These are phyloP conservation scores for Helotiales sp. DNA, from an alignment of 2,329 filamentous ascomycete species.

Conservation along the genomic window DNA sequence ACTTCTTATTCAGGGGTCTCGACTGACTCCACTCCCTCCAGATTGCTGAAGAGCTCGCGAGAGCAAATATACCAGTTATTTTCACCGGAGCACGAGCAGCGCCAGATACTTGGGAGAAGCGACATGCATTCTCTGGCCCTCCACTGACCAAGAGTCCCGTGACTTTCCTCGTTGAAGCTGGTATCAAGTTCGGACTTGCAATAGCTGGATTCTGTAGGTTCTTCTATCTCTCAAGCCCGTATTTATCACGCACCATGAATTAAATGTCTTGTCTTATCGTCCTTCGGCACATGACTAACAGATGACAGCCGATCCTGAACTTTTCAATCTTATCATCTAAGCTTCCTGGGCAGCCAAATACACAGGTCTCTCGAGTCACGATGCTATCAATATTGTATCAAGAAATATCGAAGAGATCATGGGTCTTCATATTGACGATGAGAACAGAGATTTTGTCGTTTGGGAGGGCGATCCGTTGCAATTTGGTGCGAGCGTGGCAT, in stretches of 20 bases:
- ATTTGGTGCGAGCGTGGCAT: slow-evolving; percentile 41
- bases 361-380: slow-evolving; percentile 36
- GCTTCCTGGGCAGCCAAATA: slow-evolving; percentile 44
- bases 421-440: slow-evolving; percentile 32
- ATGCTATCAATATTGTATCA: slow-evolving; percentile 40
- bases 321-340: slow-evolving; percentile 42
- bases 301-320: slow-evolving; percentile 35
- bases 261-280: too few relatives aligned
- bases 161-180: slow-evolving; percentile 41
- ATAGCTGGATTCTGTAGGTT: slow-evolving; percentile 30
- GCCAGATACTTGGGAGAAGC: slow-evolving; percentile 38
- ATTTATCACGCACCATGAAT: neutral
- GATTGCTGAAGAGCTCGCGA: slow-evolving; percentile 42
- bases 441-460: slow-evolving; percentile 42
- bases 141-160: slow-evolving; percentile 43
- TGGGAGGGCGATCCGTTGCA: slow-evolving; percentile 45
- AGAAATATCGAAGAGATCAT: slow-evolving; percentile 44
- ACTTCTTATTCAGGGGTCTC: neutral
- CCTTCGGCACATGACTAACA: too few relatives aligned
- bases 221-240: neutral
- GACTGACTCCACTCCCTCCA: slow-evolving; percentile 14
- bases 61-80: slow-evolving; percentile 44
- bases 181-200: slow-evolving; percentile 40
- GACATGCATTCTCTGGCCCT: slow-evolving; percentile 41
- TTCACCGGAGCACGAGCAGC: slow-evolving; percentile 40